Evolutionary conservation across 2,329 filamentous ascomycete genomes (phyloP), one percentile per base, ranked within the genome.

Genomic region (Venturia carpophila): DNA sequence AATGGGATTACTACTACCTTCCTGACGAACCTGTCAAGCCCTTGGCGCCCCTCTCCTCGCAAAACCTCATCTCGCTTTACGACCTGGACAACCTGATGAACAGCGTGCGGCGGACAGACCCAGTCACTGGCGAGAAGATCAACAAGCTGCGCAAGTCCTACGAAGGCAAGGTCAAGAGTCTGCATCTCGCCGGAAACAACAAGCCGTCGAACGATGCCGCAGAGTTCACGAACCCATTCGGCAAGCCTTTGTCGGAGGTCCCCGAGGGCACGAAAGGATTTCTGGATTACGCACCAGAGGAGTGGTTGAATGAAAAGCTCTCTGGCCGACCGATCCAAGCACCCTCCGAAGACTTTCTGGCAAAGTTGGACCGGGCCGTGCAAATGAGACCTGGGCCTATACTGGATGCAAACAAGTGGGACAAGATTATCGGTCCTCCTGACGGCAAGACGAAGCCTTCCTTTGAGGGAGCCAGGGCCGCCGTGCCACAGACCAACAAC

Each of bases 71-170:
- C 67, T 79, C 80, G 63, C 77, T 86, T 65, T 87, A 86, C 75
- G 78, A 79, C 64, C 75, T 87, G 67, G 78, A 81, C 68, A 73
- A 77, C 43, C 77, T 87, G 64, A 82, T 84, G 67, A 78, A 79
- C 69, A 84, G 80, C 64, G 84, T 87, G 68, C 83, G 82, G 66
- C 78, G 85, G 64, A 80, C 77, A 62, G 83, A 88, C 72, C 83
- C 84, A 19, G 73, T 79, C 24, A 86, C 84, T n/a, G 84, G 84
- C 67, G 84, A 86, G 71, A 88, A 88, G 75, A 87, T 80, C 67
- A 81, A 87, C 74, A 83, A 84, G 71, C 77, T 88, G 52, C 78
- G 85, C 47, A 83, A 83, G 69, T 81, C 79, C 42, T 83, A 83
- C 69, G 80, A 82, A 69, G 79, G 78, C 61, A 81, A 83, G 68